These are phyloP conservation scores for Fusarium ramigenum DNA, from an alignment of 2,329 filamentous ascomycete genomes.

Conservation along the genomic window DNA sequence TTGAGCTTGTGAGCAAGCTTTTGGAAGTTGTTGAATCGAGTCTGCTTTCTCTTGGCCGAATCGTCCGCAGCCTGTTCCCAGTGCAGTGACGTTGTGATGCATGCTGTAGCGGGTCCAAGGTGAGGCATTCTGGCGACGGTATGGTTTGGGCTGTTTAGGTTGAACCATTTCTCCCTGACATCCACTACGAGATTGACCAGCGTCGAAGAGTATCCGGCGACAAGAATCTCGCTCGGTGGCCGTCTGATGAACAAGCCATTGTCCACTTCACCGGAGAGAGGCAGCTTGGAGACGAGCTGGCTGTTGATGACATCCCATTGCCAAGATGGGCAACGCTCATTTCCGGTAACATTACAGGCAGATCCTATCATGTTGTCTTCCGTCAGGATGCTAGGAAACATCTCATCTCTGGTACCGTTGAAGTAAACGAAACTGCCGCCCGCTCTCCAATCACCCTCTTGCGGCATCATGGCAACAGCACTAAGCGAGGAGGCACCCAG, in stretches of 20 bases:
- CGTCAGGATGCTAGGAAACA: constrained; percentile 16
- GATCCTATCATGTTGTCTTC: constrained; percentile 12
- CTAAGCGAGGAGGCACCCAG: constrained; percentile 35
- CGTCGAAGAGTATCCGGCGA: constrained; percentile 18
- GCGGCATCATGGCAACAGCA: constrained; percentile 36
- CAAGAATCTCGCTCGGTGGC: constrained; percentile 18
- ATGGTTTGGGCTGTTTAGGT: constrained; percentile 28
- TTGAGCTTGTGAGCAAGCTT: constrained; percentile 26
- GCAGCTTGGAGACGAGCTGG: constrained; percentile 29
- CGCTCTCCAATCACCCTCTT: constrained; percentile 32
- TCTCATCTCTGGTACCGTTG: constrained; percentile 21
- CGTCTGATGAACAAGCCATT: constrained; percentile 20
- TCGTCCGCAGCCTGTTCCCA: constrained; percentile 31
- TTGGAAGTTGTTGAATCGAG: constrained; percentile 22
- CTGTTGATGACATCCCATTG: constrained; percentile 34
- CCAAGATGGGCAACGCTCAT: constrained; percentile 32
- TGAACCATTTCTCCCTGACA: constrained; percentile 26
- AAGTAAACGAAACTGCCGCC: constrained; percentile 31
- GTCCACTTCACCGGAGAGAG: constrained; percentile 19
- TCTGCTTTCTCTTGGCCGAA: constrained; percentile 14
- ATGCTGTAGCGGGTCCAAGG: constrained; percentile 24
- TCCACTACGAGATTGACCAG: constrained; percentile 23
- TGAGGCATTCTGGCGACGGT: constrained; percentile 34
- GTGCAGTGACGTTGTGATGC: constrained; percentile 27
- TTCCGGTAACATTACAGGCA: constrained; percentile 16